Base-by-base conservation (phyloP, 305 asterid genomes). In the Lippia alba region DNA sequence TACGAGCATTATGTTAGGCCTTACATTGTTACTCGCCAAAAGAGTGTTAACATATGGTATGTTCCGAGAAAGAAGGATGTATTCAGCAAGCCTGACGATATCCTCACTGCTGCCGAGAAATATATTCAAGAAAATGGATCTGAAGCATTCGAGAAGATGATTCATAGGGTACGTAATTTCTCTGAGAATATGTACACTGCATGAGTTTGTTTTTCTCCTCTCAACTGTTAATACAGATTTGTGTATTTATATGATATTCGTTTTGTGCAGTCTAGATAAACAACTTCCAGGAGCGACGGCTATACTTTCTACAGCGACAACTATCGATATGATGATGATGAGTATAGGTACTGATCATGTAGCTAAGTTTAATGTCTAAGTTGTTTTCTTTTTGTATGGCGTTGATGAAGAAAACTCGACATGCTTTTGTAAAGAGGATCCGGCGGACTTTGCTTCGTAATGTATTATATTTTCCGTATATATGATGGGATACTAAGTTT, bases 1-100 rank as follows among this genome's bases (percentile, higher is more conserved):
- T 94, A 94, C 32, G 95, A 94, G 69, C 91, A 91, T 54, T 94
- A 71, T 44, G 92, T 94, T 15, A 83, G 99, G 83, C 97, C 99
- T 53, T 85, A 89, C 71, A 74, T 91, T 10, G 91, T 93, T 44
- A 89, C 87, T n/a, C 78, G 96, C 8, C 83, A 89, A 66, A 86
- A 81, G 84, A 18, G 76, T n/a, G 84, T 89, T 56, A 89, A 88
- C 84, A 79, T 91, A 75, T 88, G 93, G 91, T 89, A 89, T 51
- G 86, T 89, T 54, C 96, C 97, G 14, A 76, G 90, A 71, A 94
- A 81, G 79, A 91, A 91, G 81, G 97, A 90, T 54, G 24, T 58
- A 32, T 87, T 83, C 79, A 84, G 84, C 78, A 87, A 91, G 76
- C 92, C 84, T 0, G 97, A 94, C 10, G 97, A 91, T 78, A 77